Evolutionary conservation across 2,329 filamentous ascomycete species (phyloP).

Genomic region (Daldinia sp.): DNA sequence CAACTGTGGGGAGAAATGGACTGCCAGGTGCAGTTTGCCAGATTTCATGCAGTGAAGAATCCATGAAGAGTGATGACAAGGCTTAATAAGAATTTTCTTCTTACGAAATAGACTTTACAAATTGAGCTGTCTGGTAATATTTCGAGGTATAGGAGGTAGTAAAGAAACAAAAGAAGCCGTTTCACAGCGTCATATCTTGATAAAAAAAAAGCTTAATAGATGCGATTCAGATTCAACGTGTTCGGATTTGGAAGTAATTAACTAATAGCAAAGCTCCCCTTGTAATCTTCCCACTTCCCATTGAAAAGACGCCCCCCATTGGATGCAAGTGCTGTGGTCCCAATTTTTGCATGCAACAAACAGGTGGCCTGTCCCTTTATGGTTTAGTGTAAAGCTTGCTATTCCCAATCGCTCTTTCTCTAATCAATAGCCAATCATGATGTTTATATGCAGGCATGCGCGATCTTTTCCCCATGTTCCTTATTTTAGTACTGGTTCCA

Average conservation of each 20-base stretch:
- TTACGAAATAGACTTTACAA: slow-evolving; percentile 14
- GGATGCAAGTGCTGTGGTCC: slow-evolving; percentile 11
- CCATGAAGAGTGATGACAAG: slow-evolving; percentile 65
- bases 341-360: slow-evolving; percentile 24
- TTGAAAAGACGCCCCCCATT: background rate
- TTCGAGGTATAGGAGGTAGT: background rate
- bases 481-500: slow-evolving; percentile 6
- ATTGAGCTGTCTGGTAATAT: slow-evolving; percentile 15
- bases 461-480: slow-evolving; percentile 1
- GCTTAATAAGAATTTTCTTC: background rate
- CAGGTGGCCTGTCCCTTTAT: slow-evolving; percentile 37
- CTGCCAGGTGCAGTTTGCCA: slow-evolving; percentile 93
- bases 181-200: slow-evolving; percentile 30
- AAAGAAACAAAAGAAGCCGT: background rate
- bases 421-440: slow-evolving; percentile 10
- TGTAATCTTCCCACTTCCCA: slow-evolving; percentile 8
- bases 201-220: background rate
- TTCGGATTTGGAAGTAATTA: slow-evolving; percentile 4
- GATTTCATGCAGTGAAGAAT: slow-evolving; percentile 85
- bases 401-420: background rate
- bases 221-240: slow-evolving; percentile 6
- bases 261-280: slow-evolving; percentile 20
- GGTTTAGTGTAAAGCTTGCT: slow-evolving; percentile 24
- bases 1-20: slow-evolving; percentile 83
- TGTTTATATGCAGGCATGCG: background rate